These are phyloP conservation scores for Diutina neorugosa DNA, from an alignment of 1,139 yeast species.

Conservation along the genomic window DNA sequence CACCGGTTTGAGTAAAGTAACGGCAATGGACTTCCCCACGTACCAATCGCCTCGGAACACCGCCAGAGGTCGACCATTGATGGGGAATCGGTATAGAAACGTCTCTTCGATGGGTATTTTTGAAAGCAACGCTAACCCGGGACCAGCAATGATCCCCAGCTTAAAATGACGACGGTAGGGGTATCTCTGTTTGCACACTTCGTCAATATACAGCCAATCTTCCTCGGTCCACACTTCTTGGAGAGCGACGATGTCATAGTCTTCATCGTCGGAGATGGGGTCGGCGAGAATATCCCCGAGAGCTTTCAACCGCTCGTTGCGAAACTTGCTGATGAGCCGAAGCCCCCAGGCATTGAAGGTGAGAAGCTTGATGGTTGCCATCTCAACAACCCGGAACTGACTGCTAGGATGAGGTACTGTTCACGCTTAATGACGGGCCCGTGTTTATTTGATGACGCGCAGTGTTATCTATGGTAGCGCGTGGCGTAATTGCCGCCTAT, in stretches of 20 bases:
- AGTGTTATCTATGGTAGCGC: neutral
- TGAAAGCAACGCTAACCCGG: constrained; percentile 80
- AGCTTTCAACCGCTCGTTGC: constrained; percentile 55
- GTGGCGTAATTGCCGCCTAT: neutral
- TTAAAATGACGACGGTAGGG: constrained; percentile 63
- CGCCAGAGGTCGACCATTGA: constrained; percentile 91
- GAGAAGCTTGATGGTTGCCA: constrained; percentile 29
- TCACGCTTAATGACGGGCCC: neutral
- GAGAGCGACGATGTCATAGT: constrained; percentile 74
- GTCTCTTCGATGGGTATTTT: constrained; percentile 74
- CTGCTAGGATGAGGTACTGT: neutral
- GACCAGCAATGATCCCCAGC: constrained; percentile 84
- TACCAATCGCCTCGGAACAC: constrained; percentile 94
- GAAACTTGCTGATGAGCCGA: constrained; percentile 60
- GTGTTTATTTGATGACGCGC: neutral
- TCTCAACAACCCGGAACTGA: neutral
- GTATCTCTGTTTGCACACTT: constrained; percentile 31
- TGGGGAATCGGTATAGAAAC: constrained; percentile 71
- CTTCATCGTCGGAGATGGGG: constrained; percentile 15
- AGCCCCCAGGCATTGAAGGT: constrained; percentile 87
- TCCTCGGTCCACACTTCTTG: constrained; percentile 89
- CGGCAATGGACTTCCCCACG: constrained; percentile 85
- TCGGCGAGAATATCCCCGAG: constrained; percentile 55
- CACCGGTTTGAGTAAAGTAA: constrained; percentile 52
- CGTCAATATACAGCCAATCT: constrained; percentile 62